These are phyloP conservation scores for Exophiala viscosa DNA, from an alignment of 2,329 filamentous ascomycete genomes.

Conservation along the genomic window DNA sequence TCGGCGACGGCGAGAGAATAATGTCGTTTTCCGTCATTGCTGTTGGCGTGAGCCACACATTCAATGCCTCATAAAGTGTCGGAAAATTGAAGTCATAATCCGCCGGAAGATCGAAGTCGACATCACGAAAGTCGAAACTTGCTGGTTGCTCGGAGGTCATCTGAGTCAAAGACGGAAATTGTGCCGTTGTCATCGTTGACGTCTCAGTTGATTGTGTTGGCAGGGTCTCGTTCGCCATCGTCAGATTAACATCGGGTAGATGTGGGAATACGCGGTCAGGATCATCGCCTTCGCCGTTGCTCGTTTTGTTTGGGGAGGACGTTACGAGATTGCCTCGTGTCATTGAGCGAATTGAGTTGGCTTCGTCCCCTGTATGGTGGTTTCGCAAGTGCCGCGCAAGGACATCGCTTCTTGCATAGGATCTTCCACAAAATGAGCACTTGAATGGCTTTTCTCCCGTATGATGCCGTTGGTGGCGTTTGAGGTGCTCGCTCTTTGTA, in stretches of 20 bases:
- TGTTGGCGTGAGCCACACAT: constrained; percentile 1
- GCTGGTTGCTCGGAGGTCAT: background rate
- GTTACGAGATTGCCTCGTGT: too few relatives aligned
- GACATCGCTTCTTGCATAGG: constrained; percentile 1
- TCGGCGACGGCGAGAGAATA: background rate
- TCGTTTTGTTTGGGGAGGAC: background rate
- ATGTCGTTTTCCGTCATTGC: background rate
- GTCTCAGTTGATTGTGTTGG: background rate
- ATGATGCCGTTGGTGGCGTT: background rate
- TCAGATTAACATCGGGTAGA: background rate
- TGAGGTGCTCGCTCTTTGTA: background rate
- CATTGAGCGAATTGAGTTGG: too few relatives aligned
- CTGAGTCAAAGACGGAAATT: background rate
- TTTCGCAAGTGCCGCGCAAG: background rate
- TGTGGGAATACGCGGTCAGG: background rate
- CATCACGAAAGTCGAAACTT: background rate
- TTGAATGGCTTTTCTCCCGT: background rate
- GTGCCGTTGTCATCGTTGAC: background rate
- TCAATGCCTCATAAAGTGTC: constrained; percentile 2
- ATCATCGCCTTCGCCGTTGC: background rate
- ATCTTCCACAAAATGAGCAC: background rate
- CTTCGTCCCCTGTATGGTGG: background rate
- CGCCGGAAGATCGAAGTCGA: background rate
- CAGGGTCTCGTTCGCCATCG: background rate
- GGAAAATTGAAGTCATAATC: constrained; percentile 5